Evolutionary conservation across 1,284 basidiomycete genomes (phyloP).

Genomic region (Pyrrhoderma lamaoense): DNA sequence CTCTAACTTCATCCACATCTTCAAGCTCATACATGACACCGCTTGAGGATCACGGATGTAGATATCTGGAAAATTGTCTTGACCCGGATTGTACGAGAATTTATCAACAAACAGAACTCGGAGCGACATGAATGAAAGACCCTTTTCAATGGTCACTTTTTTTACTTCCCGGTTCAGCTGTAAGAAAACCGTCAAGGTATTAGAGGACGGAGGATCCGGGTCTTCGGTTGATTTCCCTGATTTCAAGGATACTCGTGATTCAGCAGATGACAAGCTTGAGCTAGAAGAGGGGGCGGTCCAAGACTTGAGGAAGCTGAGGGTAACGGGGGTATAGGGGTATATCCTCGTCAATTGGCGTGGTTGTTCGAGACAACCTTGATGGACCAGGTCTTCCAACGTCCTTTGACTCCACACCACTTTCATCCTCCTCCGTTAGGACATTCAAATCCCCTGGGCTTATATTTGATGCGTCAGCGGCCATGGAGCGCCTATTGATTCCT

Average conservation of each 20-base stretch:
- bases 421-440: slow-evolving; percentile 60
- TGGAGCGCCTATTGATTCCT: slow-evolving; percentile 53
- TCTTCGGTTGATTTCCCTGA: slow-evolving; percentile 10
- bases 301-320: slow-evolving; percentile 31
- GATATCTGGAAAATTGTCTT: slow-evolving; percentile 93
- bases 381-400: slow-evolving; percentile 26
- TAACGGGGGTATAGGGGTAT: slow-evolving; percentile 40
- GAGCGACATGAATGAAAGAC: slow-evolving; percentile 64
- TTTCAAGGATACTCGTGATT: not conserved
- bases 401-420: slow-evolving; percentile 18
- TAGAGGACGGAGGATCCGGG: slow-evolving; percentile 25
- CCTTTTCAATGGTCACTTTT: slow-evolving; percentile 71
- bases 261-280: slow-evolving; percentile 19
- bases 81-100: slow-evolving; percentile 89
- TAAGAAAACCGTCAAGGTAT: slow-evolving; percentile 69
- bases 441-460: slow-evolving; percentile 63
- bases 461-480: slow-evolving; percentile 47
- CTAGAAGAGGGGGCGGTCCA: slow-evolving; percentile 24
- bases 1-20: slow-evolving; percentile 88
- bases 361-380: slow-evolving; percentile 27
- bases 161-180: slow-evolving; percentile 92
- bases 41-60: slow-evolving; percentile 88
- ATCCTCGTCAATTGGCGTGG: slow-evolving; percentile 29
- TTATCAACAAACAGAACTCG: slow-evolving; percentile 90
- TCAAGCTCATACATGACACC: slow-evolving; percentile 96